phyloP scores from a whole-genome alignment of 2,329 filamentous ascomycete genomes.

The Lecanicillium sp. region DNA sequence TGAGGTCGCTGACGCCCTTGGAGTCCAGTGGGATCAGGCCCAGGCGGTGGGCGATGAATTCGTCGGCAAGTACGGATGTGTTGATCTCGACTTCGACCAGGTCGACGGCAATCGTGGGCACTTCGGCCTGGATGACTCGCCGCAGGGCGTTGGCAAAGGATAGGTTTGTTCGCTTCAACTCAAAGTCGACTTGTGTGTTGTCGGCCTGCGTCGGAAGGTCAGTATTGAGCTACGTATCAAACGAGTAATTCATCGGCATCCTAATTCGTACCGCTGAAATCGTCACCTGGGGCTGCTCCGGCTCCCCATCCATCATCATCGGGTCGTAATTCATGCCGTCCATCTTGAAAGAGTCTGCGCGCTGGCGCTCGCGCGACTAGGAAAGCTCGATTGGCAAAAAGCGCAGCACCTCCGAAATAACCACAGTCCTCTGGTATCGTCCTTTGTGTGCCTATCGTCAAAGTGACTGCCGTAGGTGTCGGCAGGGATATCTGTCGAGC shows the following conservation, averaged over 20 bases:
- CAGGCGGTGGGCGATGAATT: conserved; percentile 88
- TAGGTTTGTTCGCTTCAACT: conserved; percentile 81
- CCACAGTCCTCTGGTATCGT: too few relatives aligned
- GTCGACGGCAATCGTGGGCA: conserved; percentile 91
- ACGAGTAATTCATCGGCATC: conserved; percentile 4
- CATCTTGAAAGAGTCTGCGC: conserved; percentile 19
- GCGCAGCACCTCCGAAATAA: too few relatives aligned
- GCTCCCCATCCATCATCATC: conserved; percentile 51
- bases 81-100: conserved; percentile 89
- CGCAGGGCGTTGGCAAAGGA: conserved; percentile 89
- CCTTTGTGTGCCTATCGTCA: too few relatives aligned
- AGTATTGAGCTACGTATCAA: conserved; percentile 9
- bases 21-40: conserved; percentile 84
- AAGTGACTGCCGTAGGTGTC: too few relatives aligned
- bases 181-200: conserved; percentile 76
- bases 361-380: conserved; percentile 2
- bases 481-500: too few relatives aligned
- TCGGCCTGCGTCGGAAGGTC: conserved; percentile 53
- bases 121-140: conserved; percentile 84
- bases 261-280: conserved; percentile 44
- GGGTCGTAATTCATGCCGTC: conserved; percentile 51
- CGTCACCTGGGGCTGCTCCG: conserved; percentile 48
- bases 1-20: conserved; percentile 71
- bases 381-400: background rate
- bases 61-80: conserved; percentile 91